These are phyloP conservation scores for Suhomyces sp. DNA, from an alignment of 805 yeast species.

Conservation along the genomic window DNA sequence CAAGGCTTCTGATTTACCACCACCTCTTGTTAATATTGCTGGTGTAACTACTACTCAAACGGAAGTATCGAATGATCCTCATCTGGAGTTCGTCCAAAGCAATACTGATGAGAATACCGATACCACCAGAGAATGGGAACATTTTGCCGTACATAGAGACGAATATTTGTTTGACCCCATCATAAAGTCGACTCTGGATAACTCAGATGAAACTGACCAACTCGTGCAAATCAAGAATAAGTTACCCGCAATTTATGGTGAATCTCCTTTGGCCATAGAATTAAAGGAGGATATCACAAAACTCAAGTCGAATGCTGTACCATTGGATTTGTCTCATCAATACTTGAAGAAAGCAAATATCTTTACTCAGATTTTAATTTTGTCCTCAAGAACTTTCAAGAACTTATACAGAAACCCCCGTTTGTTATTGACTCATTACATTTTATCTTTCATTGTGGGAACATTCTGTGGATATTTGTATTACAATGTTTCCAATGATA, in stretches of 20 bases:
- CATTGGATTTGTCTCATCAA: constrained; percentile 29
- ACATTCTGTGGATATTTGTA: constrained; percentile 83
- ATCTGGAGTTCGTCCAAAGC: constrained; percentile 26
- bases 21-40: constrained; percentile 7
- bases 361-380: constrained; percentile 63
- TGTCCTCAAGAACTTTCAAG: constrained; percentile 85
- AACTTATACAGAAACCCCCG: constrained; percentile 91
- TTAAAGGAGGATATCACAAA: constrained; percentile 38
- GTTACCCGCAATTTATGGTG: constrained; percentile 34
- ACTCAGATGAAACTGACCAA: constrained; percentile 21
- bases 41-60: constrained; percentile 4
- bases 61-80: constrained; percentile 20
- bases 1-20: constrained; percentile 6
- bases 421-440: constrained; percentile 80
- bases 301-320: constrained; percentile 23
- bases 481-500: constrained; percentile 80
- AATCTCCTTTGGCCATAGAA: constrained; percentile 42
- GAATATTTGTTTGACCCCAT: constrained; percentile 46
- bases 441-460: constrained; percentile 74
- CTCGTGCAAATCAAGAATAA: constrained; percentile 21
- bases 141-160: constrained; percentile 77
- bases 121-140: constrained; percentile 82
- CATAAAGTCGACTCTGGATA: constrained; percentile 13
- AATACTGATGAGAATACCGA: constrained; percentile 41
- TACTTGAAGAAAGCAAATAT: constrained; percentile 55